Evolutionary conservation across 139 green algal genomes (phyloP).

Genomic region (Mychonastes homosphaera): DNA sequence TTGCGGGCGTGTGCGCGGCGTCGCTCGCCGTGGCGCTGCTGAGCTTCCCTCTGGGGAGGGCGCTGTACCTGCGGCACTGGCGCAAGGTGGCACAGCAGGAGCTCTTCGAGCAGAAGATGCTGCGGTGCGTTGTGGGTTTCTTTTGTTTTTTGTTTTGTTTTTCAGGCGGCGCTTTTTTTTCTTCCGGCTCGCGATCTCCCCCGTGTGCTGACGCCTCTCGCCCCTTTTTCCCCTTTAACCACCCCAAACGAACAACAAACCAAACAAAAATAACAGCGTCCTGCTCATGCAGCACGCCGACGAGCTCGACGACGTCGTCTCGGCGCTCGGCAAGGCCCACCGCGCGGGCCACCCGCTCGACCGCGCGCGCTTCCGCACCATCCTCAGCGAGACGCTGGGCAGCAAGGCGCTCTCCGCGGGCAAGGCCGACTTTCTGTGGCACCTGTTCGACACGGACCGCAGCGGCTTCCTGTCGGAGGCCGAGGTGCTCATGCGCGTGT

Average conservation of each 20-base stretch:
- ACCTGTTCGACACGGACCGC: conserved; percentile 15
- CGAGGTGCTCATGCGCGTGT: no score
- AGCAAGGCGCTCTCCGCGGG: conserved; percentile 8
- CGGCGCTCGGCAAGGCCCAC: conserved; percentile 5
- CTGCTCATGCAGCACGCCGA: conserved; percentile 36
- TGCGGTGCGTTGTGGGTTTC: conserved; percentile 9
- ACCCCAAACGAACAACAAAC: neutral
- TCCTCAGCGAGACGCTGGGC: conserved; percentile 15
- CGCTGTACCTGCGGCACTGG: conserved; percentile 19
- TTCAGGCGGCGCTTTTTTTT: neutral
- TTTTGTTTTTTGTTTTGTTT: neutral
- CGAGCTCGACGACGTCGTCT: conserved; percentile 28
- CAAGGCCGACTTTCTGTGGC: conserved; percentile 21
- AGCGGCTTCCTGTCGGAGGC: no score
- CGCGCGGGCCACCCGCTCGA: neutral
- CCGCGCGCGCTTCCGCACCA: neutral
- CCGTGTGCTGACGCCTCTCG: neutral
- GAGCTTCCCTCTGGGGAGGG: neutral
- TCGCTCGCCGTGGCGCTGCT: neutral
- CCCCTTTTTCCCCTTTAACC: neutral
- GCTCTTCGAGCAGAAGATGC: conserved; percentile 23
- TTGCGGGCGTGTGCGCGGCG: conserved; percentile 10
- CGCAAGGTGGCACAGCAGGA: conserved; percentile 16
- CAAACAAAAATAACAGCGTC: conserved; percentile 15
- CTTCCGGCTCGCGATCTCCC: neutral